Percentiles rank a stretch among this genome's conserved stretches.
These are phyloP conservation scores for Rhododendron ferrugineum DNA, from an alignment of 148 eudicot species.

Conservation along the genomic window DNA sequence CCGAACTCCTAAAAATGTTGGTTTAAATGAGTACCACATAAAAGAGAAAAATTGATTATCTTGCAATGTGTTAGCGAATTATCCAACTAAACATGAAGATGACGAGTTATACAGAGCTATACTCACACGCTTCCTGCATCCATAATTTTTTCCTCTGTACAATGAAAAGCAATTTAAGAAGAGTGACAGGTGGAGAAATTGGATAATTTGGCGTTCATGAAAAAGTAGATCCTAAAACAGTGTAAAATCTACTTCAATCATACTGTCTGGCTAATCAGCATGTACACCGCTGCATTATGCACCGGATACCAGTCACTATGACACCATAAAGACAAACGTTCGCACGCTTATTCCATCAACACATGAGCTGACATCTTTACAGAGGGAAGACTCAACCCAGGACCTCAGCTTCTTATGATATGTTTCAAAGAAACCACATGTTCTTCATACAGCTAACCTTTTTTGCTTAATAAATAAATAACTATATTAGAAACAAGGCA, in stretches of 20 bases:
- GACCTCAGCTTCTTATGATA: not conserved
- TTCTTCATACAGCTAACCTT: not conserved
- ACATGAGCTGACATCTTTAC: not conserved
- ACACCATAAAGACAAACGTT: not conserved
- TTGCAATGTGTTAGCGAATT: not conserved
- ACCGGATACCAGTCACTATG: not conserved
- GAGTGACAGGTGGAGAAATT: not conserved
- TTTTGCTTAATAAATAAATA: too few relatives aligned
- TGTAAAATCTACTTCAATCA: not conserved
- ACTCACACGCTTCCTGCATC: not conserved
- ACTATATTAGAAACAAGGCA: too few relatives aligned
- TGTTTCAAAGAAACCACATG: not conserved
- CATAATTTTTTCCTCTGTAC: not conserved
- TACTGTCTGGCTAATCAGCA: not conserved
- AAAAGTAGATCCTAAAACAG: not conserved
- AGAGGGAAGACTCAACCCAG: not conserved
- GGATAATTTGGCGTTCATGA: not conserved
- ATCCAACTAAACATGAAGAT: not conserved
- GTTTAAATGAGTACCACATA: slow-evolving; percentile 1
- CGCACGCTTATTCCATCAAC: not conserved
- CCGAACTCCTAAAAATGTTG: slow-evolving; percentile 65
- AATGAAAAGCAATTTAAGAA: not conserved
- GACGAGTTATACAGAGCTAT: not conserved
- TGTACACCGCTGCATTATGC: not conserved
- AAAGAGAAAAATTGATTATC: not conserved